Conservation (phyloP, 225 moss, liverwort and hornwort species). For the Thuidium tamariscinum region DNA sequence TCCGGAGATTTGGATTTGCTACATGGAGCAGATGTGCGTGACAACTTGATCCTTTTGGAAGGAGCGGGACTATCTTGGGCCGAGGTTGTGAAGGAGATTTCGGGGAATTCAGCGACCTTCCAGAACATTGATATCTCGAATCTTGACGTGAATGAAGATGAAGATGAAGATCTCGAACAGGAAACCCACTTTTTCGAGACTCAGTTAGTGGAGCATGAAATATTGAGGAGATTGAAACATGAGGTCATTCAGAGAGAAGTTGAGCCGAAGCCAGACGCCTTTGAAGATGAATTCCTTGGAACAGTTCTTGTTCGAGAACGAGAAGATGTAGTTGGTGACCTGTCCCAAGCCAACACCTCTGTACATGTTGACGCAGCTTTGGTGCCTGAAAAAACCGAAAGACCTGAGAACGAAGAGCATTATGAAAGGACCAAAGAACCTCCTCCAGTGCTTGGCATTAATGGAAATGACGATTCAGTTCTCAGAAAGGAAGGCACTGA, state of each 20-base stretch:
- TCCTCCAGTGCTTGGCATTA: background rate
- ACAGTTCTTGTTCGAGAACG: slow-evolving; percentile 9
- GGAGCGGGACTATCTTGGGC: background rate
- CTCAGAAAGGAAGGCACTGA: background rate
- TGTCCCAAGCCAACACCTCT: background rate
- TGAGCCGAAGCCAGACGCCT: background rate
- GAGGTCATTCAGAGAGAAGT: background rate
- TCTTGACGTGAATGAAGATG: background rate
- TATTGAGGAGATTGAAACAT: slow-evolving; percentile 6
- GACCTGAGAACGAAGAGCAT: background rate
- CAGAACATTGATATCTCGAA: background rate
- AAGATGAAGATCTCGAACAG: background rate
- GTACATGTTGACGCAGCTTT: background rate
- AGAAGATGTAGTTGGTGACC: background rate
- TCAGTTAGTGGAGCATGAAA: slow-evolving; percentile 21
- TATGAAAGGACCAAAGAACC: background rate
- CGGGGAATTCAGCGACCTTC: background rate
- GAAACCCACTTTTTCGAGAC: slow-evolving; percentile 2
- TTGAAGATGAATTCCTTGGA: slow-evolving; percentile 9
- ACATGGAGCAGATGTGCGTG: background rate
- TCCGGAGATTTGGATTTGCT: background rate
- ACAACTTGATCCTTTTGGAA: background rate
- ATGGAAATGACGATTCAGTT: background rate
- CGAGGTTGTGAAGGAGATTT: slow-evolving; percentile 14
- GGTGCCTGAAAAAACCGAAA: background rate